Evolutionary conservation across 805 yeast species (phyloP).

Genomic region (Sporopachydermia quercuum): DNA sequence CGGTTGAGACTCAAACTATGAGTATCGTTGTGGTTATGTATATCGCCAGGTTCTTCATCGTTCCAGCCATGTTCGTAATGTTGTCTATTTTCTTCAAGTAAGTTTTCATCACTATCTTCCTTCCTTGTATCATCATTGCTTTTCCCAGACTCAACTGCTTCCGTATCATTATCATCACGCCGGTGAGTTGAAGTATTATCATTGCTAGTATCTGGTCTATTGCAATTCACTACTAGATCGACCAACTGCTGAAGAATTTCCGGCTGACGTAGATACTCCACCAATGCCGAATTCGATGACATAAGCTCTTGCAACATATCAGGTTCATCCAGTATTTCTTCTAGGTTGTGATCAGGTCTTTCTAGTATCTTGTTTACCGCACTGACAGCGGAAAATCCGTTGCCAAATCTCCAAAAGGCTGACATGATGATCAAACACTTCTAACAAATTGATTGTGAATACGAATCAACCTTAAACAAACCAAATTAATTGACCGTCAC

Average conservation of each 20-base stretch:
- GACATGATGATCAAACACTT: constrained; percentile 2
- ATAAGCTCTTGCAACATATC: constrained; percentile 60
- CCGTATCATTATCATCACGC: constrained; percentile 3
- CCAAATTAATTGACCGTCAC: no score
- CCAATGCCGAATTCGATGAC: constrained; percentile 56
- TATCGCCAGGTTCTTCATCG: constrained; percentile 13
- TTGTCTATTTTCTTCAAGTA: constrained; percentile 10
- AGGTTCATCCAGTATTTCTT: constrained; percentile 55
- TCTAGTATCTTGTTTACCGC: constrained; percentile 38
- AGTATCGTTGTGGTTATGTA: no score
- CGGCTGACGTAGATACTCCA: constrained; percentile 70
- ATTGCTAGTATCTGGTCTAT: constrained; percentile 2
- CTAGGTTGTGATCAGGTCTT: constrained; percentile 25
- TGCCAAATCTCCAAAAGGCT: constrained; percentile 47
- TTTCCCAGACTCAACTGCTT: constrained; percentile 5
- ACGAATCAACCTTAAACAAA: no score
- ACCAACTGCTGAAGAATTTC: constrained; percentile 56
- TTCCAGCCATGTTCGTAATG: constrained; percentile 10
- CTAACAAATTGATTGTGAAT: no score
- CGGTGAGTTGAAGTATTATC: constrained; percentile 5
- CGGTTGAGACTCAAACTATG: no score
- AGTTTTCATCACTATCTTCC: constrained; percentile 10
- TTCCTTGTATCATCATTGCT: constrained; percentile 10
- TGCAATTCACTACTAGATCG: constrained; percentile 38
- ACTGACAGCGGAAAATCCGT: constrained; percentile 39